Base-by-base conservation (phyloP, 2,329 filamentous ascomycete species). In the Diplodia sapinea region DNA sequence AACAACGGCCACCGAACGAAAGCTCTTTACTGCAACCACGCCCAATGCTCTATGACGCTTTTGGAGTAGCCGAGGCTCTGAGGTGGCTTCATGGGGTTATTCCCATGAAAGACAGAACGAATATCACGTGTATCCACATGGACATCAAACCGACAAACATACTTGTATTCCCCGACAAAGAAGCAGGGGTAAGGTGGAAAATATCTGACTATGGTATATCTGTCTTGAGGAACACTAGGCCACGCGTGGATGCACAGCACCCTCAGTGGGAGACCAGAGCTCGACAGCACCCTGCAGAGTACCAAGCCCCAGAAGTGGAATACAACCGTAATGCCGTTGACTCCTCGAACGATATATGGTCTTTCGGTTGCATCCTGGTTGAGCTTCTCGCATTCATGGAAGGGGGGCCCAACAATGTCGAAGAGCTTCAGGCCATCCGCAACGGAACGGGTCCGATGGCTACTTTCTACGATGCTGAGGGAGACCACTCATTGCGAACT, bases 151-250 rank as follows among this genome's bases (percentile, higher is more conserved):
- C 59, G 15, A 26, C 26, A 12, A 51, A 51, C 23, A 52, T 63
- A 15, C 43, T 63, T 6, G 23, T 52, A 1, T 52, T 63, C 11
- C 51, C 11, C 17, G 29, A 63, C 11, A 38, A 43, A 8, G 11
- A 0, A 2, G 9, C 6, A 4, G 56, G 29, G 31, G n/a, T 1
- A n/a, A 29, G 23, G 31, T 51, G 59, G 59, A 63, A 63, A 8
- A 50, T 63, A 15, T 36, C 59, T 17, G 47, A 63, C 20, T 63
- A 51, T 26, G 59, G 59, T 7, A 29, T 63, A 12, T 63, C 59
- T 4, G 43, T 15, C 12, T 11, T 33, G 17, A n/a, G 59, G 17
- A 9, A n/a, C 8, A 29, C 8, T 6, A 13, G 50, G 2, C 23
- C 11, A 6, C 2, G 23, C 8, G 38, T 29, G 47, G 20, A 2